phyloP scores from a whole-genome alignment of 139 green algal species.

The Dunaliella sp. region DNA sequence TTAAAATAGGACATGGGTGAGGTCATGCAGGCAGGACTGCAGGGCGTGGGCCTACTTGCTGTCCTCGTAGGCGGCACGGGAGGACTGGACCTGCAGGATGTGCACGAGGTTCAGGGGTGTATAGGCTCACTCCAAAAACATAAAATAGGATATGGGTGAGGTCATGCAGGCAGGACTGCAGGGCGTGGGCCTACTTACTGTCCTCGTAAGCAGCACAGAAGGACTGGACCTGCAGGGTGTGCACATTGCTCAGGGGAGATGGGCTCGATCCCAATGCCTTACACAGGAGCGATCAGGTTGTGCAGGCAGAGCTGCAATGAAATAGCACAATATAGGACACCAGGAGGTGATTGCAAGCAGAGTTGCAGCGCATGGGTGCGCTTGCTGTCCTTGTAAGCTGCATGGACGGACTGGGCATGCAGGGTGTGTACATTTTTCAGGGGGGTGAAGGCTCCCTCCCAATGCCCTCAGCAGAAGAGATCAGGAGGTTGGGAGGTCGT shows the following conservation, averaged over 20 bases:
- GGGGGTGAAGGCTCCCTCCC: too few relatives aligned
- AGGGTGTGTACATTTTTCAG: too few relatives aligned
- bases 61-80: slow-evolving; percentile 35
- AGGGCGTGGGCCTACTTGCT: slow-evolving; percentile 28
- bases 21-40: too few relatives aligned
- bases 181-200: too few relatives aligned
- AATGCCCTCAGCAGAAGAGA: too few relatives aligned
- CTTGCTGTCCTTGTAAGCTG: too few relatives aligned
- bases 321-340: too few relatives aligned
- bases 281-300: not conserved
- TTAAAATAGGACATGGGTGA: not conserved
- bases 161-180: too few relatives aligned
- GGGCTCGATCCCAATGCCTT: not conserved
- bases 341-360: too few relatives aligned
- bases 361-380: too few relatives aligned
- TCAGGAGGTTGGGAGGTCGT: not conserved
- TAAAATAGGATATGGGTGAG: not conserved
- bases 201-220: slow-evolving; percentile 35
- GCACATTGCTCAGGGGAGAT: not conserved
- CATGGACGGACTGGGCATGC: too few relatives aligned
- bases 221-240: slow-evolving; percentile 4
- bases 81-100: slow-evolving; percentile 10
- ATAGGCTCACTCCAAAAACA: not conserved
- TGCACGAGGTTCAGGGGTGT: not conserved
- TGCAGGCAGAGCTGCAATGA: too few relatives aligned